A percentile compares a stretch with the other conserved stretches of the same genome.
Evolutionary conservation across 2,329 filamentous ascomycete genomes (phyloP).

Genomic region (Pleoardoris graminearum): DNA sequence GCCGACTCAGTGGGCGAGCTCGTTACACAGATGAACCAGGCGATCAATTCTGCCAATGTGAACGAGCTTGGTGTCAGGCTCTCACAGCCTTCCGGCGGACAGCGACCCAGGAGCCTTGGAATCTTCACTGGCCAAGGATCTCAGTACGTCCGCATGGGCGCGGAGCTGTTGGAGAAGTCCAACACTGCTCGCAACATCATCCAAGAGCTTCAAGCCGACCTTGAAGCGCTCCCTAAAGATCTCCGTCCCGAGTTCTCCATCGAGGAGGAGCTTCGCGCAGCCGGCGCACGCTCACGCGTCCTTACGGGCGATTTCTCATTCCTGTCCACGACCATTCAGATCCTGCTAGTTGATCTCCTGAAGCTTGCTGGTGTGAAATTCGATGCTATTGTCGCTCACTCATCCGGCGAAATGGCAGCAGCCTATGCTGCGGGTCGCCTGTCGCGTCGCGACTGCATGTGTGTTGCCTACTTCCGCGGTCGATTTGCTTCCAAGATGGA

Average conservation of each 20-base stretch:
- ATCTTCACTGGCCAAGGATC: slow-evolving; percentile 30
- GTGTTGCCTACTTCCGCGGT: slow-evolving; percentile 24
- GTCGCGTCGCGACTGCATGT: slow-evolving; percentile 23
- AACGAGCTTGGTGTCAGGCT: background rate
- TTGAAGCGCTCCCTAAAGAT: background rate
- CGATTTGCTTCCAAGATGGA: background rate
- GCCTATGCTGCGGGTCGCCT: slow-evolving; percentile 40
- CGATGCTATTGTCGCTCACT: slow-evolving; percentile 21
- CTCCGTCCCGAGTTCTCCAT: slow-evolving; percentile 8
- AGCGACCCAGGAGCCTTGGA: slow-evolving; percentile 7
- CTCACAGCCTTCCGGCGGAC: background rate
- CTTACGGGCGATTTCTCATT: slow-evolving; percentile 9
- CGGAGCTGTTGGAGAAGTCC: background rate
- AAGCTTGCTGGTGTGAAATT: slow-evolving; percentile 12
- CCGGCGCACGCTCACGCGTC: background rate
- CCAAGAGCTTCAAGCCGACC: background rate
- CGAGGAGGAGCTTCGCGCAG: slow-evolving; percentile 4
- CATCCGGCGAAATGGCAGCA: slow-evolving; percentile 41
- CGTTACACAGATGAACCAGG: too few relatives aligned
- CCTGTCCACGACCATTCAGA: slow-evolving; percentile 20
- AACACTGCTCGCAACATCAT: too few relatives aligned
- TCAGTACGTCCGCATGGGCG: slow-evolving; percentile 20
- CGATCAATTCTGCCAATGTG: too few relatives aligned
- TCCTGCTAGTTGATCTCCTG: slow-evolving; percentile 20
- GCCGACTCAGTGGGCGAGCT: too few relatives aligned